A percentile compares a stretch with the other conserved stretches of the same genome.
phyloP scores from a whole-genome alignment of 1,284 basidiomycete species.

The Coniophora puteana region DNA sequence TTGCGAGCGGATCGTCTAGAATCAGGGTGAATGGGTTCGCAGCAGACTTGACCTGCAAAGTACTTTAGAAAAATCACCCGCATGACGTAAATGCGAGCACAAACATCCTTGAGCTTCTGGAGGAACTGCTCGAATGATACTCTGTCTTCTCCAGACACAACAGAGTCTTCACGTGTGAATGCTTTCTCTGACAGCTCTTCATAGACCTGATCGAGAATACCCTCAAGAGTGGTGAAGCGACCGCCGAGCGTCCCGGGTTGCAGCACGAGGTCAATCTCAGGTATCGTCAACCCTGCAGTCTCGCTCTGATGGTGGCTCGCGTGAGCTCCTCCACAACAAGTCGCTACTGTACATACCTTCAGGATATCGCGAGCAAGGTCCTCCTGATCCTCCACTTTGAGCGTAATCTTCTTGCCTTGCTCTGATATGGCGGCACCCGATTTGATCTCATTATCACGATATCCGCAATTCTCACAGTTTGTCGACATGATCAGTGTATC shows the following conservation, averaged over 20 bases:
- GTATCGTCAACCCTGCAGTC: conserved; percentile 86
- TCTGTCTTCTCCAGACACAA: conserved; percentile 40
- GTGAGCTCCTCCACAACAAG: not conserved
- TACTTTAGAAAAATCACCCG: conserved; percentile 4
- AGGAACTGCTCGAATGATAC: conserved; percentile 76
- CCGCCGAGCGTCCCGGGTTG: conserved; percentile 95
- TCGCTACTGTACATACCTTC: conserved; percentile 52
- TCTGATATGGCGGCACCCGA: conserved; percentile 87
- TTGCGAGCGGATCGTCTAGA: conserved; percentile 93
- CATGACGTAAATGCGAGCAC: conserved; percentile 13
- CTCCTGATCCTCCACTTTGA: conserved; percentile 91
- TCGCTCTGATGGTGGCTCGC: conserved; percentile 60
- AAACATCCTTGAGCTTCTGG: conserved; percentile 71
- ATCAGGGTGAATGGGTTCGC: conserved; percentile 86
- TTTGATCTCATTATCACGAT: conserved; percentile 98
- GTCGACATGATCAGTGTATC: conserved; percentile 99
- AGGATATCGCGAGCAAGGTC: conserved; percentile 94
- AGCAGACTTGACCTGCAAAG: conserved; percentile 66
- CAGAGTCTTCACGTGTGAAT: conserved; percentile 77
- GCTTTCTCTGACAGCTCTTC: conserved; percentile 93
- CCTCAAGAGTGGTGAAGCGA: conserved; percentile 97
- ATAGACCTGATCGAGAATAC: conserved; percentile 91
- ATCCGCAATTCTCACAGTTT: conserved; percentile 93
- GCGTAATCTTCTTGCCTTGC: conserved; percentile 82
- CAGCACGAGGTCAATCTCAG: conserved; percentile 93